Base-by-base conservation (phyloP, 129 eudicot genomes). In the Artemisia annua region DNA sequence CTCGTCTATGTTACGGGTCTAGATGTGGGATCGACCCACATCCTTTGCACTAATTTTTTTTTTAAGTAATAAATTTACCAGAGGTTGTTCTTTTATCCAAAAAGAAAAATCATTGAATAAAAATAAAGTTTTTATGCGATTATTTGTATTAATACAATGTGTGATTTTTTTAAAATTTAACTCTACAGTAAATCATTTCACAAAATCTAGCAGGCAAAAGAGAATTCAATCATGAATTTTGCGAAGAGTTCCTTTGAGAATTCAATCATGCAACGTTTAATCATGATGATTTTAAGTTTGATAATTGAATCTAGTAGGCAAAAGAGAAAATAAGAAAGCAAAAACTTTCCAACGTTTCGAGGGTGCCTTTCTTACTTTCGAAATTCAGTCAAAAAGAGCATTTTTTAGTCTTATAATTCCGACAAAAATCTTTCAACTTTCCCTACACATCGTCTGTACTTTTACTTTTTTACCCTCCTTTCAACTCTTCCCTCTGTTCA, bases 301-400 rank as follows among this genome's bases (percentile, higher is more conserved):
- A 79, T 68, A 48, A 79, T 76, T 70, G 66, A 17, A 58, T 80
- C 46, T 73, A 79, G 77, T 78, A 76, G 75, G 32, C 39, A 64
- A 71, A 84, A 76, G 56, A 48, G 13, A 2, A 32, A 66, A 48
- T 24, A 64, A n/a, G 57, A 39, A 39, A 39, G 46, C 46, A 66
- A 75, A 64, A 43, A 64, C 78, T 78, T 78, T 78, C 71, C 78
- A 78, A 78, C 82, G 63, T 71, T 78, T 71, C 60, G 55, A 71
- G 61, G 50, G 52, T 63, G 71, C 67, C 73, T 78, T 73, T 76
- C 79, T 77, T 79, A 77, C 88, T 77, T 74, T 85, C 82, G 66
- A 83, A 73, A 86, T 77, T 57, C 82, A 85, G 91, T 91, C 97
- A 92, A 88, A 39, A 92, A 85, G 96, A 79, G 66, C 76, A 83